phyloP scores from a whole-genome alignment of 2,329 filamentous ascomycete genomes.

The Talaromyces marneffei region DNA sequence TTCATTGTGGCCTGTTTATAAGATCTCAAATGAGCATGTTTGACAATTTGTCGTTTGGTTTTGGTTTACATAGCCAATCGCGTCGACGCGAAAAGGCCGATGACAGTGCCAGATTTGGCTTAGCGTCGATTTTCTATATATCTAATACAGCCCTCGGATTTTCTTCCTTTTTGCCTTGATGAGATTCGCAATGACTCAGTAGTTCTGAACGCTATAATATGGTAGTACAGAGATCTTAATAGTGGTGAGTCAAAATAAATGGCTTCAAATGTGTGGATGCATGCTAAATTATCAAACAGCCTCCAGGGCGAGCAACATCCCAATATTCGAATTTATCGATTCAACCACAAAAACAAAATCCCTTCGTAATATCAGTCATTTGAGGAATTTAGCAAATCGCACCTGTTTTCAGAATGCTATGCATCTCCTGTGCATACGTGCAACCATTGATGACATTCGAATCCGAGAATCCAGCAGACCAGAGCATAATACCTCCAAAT shows the following conservation, averaged over 20 bases:
- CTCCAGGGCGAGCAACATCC: not conserved
- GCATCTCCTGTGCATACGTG: constrained; percentile 45
- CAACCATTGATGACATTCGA: constrained; percentile 41
- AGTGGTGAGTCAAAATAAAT: not conserved
- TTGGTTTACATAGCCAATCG: not conserved
- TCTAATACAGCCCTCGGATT: too few species aligned
- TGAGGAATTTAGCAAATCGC: not conserved
- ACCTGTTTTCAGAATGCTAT: constrained; percentile 34
- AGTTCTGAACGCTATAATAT: too few species aligned
- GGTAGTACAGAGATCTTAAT: too few species aligned
- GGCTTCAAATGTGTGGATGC: not conserved
- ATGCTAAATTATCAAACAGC: not conserved
- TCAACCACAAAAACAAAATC: not conserved
- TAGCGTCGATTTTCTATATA: not conserved
- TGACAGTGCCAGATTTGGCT: not conserved
- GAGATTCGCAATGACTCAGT: too few species aligned
- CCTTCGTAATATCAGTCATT: not conserved
- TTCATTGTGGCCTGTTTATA: not conserved
- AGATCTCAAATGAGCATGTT: not conserved
- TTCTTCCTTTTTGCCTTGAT: not conserved
- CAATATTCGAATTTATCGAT: not conserved
- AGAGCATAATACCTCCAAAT: constrained; percentile 58
- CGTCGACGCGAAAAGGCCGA: not conserved
- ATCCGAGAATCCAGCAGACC: constrained; percentile 49
- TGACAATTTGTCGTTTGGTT: not conserved